These are phyloP conservation scores for Diaporthe sp. DNA, from an alignment of 2,329 filamentous ascomycete genomes.

Conservation along the genomic window DNA sequence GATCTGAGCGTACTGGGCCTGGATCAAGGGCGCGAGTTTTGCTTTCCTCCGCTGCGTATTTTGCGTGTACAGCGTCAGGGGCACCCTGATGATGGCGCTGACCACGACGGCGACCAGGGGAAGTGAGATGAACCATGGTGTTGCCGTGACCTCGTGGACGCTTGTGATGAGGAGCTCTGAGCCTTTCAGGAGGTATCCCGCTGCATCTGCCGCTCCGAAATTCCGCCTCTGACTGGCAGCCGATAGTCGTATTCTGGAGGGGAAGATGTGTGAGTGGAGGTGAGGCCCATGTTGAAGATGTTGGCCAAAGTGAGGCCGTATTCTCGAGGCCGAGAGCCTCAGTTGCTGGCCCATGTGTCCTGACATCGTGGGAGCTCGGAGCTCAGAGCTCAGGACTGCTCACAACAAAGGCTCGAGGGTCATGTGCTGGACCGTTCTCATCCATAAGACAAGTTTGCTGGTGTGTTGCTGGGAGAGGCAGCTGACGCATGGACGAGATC, in stretches of 20 bases:
- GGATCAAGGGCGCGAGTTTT: slow-evolving; percentile 50
- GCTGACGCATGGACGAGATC: background rate
- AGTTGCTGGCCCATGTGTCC: slow-evolving; percentile 37
- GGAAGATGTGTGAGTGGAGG: background rate
- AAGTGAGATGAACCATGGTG: slow-evolving; percentile 69
- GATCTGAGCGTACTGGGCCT: slow-evolving; percentile 51
- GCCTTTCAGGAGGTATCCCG: slow-evolving; percentile 52
- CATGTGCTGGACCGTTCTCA: slow-evolving; percentile 13
- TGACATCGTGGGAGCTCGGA: slow-evolving; percentile 36
- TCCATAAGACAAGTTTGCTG: background rate
- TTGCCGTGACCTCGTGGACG: slow-evolving; percentile 57
- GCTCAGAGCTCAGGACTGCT: slow-evolving; percentile 23
- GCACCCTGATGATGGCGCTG: slow-evolving; percentile 61
- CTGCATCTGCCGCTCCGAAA: slow-evolving; percentile 53
- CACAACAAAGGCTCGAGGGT: background rate
- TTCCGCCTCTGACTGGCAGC: slow-evolving; percentile 35
- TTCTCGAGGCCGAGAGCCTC: slow-evolving; percentile 37
- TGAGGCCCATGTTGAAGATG: slow-evolving; percentile 32
- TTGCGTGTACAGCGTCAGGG: slow-evolving; percentile 59
- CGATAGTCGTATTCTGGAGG: background rate
- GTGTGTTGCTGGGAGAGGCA: background rate
- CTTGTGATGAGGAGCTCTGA: slow-evolving; percentile 60
- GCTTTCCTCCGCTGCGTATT: slow-evolving; percentile 49
- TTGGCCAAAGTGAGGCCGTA: slow-evolving; percentile 15
- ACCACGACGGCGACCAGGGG: slow-evolving; percentile 65